phyloP scores from a whole-genome alignment of 495 filamentous ascomycete genomes.

The Letharia lupina region DNA sequence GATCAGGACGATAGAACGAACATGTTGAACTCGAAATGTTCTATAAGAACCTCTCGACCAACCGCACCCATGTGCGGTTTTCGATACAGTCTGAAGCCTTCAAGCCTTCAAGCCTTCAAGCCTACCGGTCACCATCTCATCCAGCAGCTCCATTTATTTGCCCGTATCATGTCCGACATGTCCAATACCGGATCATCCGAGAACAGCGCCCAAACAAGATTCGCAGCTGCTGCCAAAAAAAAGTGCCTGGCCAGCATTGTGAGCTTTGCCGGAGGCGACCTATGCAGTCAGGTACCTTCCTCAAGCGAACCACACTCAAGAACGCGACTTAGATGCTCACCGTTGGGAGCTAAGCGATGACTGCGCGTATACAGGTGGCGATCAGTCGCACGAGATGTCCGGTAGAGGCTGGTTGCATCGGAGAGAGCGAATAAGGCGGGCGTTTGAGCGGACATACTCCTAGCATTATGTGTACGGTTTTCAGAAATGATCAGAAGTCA shows the following conservation, averaged over 20 bases:
- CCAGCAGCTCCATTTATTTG: not conserved
- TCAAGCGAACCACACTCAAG: not conserved
- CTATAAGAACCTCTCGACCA: no score
- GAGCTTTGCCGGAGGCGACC: constrained; percentile 33
- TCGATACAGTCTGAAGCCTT: not conserved
- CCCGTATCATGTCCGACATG: constrained; percentile 30
- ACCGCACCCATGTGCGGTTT: no score
- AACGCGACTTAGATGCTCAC: not conserved
- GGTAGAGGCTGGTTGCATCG: constrained; percentile 33
- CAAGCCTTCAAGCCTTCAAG: not conserved
- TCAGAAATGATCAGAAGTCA: not conserved
- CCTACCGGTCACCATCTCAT: not conserved
- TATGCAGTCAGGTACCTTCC: constrained; percentile 40
- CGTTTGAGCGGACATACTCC: constrained; percentile 31
- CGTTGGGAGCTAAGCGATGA: constrained; percentile 25
- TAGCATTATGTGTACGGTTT: not conserved
- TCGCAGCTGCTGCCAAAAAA: constrained; percentile 44
- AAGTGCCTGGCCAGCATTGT: constrained; percentile 34
- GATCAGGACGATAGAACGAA: not conserved
- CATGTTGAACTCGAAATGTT: not conserved
- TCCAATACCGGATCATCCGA: constrained; percentile 56
- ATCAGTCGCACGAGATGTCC: constrained; percentile 42
- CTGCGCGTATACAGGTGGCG: constrained; percentile 47
- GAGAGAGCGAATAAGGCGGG: constrained; percentile 40
- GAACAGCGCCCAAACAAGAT: constrained; percentile 52